A percentile compares a stretch with the other conserved stretches of the same genome.
These are phyloP conservation scores for Trichoderma reesei DNA, from an alignment of 495 filamentous ascomycete genomes.

Conservation along the genomic window DNA sequence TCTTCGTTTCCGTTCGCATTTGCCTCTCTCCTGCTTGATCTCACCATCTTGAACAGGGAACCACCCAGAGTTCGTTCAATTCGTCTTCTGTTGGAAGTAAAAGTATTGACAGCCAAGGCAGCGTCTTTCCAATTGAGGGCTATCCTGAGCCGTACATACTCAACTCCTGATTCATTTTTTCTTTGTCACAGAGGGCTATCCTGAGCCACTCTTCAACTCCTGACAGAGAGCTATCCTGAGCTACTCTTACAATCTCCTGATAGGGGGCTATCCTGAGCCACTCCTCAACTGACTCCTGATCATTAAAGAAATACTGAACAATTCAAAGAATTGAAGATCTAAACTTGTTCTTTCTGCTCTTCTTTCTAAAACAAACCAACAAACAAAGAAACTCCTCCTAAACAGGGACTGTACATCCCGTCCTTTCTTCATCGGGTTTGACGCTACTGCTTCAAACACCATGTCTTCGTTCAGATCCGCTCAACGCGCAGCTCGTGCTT, in stretches of 20 bases:
- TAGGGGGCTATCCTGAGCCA: slow-evolving; percentile 9
- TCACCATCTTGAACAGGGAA: neutral
- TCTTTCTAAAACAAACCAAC: neutral
- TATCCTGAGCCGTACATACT: slow-evolving; percentile 9
- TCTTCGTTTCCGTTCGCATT: neutral
- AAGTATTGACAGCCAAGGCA: neutral
- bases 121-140: slow-evolving; percentile 13
- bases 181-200: slow-evolving; percentile 7
- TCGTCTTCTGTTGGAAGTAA: neutral
- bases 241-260: slow-evolving; percentile 7
- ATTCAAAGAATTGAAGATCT: neutral
- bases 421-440: neutral
- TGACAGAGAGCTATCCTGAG: slow-evolving; percentile 11
- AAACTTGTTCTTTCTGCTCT: neutral
- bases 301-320: neutral
- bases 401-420: too few species aligned
- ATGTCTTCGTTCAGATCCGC: slow-evolving; percentile 2
- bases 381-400: neutral
- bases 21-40: neutral
- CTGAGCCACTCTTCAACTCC: slow-evolving; percentile 4
- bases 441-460: neutral
- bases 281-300: slow-evolving; percentile 7
- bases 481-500: neutral
- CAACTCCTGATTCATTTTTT: neutral
- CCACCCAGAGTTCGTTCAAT: neutral